Evolutionary conservation across 2,329 filamentous ascomycete genomes (phyloP).

Genomic region (Xylaria sp.): DNA sequence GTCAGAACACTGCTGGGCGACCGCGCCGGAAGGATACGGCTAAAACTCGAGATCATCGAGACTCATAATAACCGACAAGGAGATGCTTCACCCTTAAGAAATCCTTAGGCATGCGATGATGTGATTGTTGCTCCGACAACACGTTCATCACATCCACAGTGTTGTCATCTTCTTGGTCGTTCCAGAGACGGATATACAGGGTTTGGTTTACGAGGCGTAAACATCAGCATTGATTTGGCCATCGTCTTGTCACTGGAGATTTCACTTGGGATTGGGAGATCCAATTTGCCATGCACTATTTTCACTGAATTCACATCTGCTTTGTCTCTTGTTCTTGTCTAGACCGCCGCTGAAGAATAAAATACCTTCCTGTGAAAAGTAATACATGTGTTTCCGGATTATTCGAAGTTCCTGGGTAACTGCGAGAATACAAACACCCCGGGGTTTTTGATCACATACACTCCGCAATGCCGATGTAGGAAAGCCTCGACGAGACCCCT

Average conservation of each 20-base stretch:
- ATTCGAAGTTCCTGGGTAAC: neutral
- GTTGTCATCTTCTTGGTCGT: slow-evolving; percentile 14
- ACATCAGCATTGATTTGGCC: slow-evolving; percentile 18
- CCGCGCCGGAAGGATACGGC: neutral
- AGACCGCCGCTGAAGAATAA: neutral
- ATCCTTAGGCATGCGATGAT: slow-evolving; percentile 2
- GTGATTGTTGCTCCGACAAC: slow-evolving; percentile 2
- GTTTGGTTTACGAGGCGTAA: slow-evolving; percentile 30
- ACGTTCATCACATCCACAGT: neutral
- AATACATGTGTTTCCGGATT: neutral
- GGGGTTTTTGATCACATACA: neutral
- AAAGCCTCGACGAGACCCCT: neutral
- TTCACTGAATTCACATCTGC: slow-evolving; percentile 24
- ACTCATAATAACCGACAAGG: slow-evolving; percentile 6
- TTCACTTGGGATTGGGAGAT: slow-evolving; percentile 16
- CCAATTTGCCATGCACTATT: slow-evolving; percentile 13
- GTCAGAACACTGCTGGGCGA: neutral
- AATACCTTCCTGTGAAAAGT: neutral
- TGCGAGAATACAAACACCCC: neutral
- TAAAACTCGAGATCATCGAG: neutral
- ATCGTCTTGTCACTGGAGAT: slow-evolving; percentile 21
- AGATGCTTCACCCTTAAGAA: neutral
- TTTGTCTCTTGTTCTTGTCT: slow-evolving; percentile 1
- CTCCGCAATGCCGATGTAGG: neutral
- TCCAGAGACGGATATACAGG: slow-evolving; percentile 21